phyloP scores from a whole-genome alignment of 768 basidiomycete genomes.

The Amanita molliuscula region DNA sequence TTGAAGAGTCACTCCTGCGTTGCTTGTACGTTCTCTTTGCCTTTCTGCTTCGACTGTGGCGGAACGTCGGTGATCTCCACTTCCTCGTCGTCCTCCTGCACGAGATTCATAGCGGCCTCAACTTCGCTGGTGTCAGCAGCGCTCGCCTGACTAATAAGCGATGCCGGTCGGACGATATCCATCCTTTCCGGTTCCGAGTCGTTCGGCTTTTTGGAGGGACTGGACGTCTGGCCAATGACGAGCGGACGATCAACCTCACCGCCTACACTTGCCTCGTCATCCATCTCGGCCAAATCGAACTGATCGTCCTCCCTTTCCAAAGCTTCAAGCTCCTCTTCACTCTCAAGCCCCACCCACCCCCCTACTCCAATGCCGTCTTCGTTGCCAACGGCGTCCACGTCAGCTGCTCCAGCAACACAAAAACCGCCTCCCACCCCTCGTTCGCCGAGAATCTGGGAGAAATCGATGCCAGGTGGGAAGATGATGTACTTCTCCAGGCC shows the following conservation, averaged over 20 bases:
- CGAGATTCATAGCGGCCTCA: conserved; percentile 12
- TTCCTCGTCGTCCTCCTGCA: conserved; percentile 9
- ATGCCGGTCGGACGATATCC: neutral
- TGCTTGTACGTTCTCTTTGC: neutral
- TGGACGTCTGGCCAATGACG: neutral
- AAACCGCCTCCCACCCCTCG: conserved; percentile 24
- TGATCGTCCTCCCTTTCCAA: conserved; percentile 6
- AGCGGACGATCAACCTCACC: conserved; percentile 4
- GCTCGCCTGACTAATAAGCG: conserved; percentile 15
- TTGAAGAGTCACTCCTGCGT: conserved; percentile 2
- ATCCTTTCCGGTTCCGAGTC: neutral
- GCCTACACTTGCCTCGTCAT: conserved; percentile 3
- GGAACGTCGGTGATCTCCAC: conserved; percentile 9
- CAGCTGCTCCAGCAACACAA: neutral
- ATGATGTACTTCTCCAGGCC: conserved; percentile 57
- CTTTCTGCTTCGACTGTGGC: conserved; percentile 10
- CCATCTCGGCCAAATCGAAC: conserved; percentile 1
- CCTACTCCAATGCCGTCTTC: conserved; percentile 7
- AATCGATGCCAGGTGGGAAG: conserved; percentile 63
- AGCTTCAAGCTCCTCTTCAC: conserved; percentile 2
- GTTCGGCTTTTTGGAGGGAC: neutral
- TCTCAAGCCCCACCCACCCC: conserved; percentile 4
- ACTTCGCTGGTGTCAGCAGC: conserved; percentile 21
- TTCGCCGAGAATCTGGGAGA: conserved; percentile 34
- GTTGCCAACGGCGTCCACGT: conserved; percentile 3